Evolutionary conservation across 768 basidiomycete species (phyloP).

Genomic region (Pisolithus orientalis): DNA sequence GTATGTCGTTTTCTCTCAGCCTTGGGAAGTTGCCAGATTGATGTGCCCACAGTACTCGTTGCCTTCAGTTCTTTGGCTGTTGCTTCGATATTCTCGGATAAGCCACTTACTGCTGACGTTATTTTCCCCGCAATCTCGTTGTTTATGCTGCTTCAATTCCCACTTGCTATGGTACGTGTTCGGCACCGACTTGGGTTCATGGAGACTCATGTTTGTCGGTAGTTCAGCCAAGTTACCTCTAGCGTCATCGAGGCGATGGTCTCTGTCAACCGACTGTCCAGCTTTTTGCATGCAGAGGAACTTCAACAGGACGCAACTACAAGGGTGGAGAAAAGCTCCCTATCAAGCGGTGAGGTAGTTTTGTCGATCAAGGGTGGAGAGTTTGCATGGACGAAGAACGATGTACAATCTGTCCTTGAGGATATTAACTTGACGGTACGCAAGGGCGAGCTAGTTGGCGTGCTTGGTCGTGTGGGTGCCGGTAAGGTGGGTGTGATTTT

Average conservation of each 20-base stretch:
- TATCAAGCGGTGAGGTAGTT: constrained; percentile 59
- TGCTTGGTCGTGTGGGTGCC: constrained; percentile 85
- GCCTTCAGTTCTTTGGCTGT: constrained; percentile 79
- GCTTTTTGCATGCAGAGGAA: constrained; percentile 73
- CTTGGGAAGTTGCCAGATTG: background rate
- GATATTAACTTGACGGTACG: constrained; percentile 67
- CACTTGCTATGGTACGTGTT: constrained; percentile 65
- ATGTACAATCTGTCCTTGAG: constrained; percentile 58
- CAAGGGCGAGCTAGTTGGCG: constrained; percentile 80
- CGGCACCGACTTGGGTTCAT: background rate
- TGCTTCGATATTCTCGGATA: constrained; percentile 53
- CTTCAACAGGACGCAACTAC: constrained; percentile 74
- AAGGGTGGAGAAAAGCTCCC: constrained; percentile 34
- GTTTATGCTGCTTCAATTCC: constrained; percentile 84
- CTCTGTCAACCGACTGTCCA: constrained; percentile 70
- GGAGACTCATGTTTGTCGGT: background rate
- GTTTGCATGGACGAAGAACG: constrained; percentile 69
- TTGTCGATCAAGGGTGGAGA: constrained; percentile 70
- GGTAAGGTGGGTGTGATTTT: constrained; percentile 57
- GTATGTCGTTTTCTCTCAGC: constrained; percentile 20
- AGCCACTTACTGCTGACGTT: constrained; percentile 78
- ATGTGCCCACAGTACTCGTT: constrained; percentile 45
- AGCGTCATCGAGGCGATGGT: constrained; percentile 85
- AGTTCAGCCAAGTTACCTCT: constrained; percentile 69
- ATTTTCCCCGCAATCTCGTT: constrained; percentile 96